Conservation (phyloP, 2,329 filamentous ascomycete species). For the Colletotrichum sublineola region DNA sequence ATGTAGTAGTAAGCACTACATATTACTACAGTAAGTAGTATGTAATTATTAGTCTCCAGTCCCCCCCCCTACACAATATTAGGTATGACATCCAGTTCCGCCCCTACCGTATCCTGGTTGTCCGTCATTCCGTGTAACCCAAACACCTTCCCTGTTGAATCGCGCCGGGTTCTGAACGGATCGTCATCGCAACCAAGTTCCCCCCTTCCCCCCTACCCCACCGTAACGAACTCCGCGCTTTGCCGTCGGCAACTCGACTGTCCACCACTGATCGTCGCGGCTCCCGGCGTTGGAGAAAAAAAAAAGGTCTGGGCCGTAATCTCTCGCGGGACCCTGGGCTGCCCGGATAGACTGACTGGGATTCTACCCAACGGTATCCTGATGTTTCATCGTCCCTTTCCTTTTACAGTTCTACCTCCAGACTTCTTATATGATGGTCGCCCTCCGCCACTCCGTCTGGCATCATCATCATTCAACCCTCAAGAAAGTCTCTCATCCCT, state of each 20-base stretch:
- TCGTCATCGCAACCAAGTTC: constrained; percentile 21
- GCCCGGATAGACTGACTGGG: constrained; percentile 27
- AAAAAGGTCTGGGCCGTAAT: not conserved
- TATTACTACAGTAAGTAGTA: too few species aligned
- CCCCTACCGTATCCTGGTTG: constrained; percentile 19
- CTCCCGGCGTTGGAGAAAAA: constrained; percentile 27
- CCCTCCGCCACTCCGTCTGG: constrained; percentile 31
- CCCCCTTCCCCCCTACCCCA: not conserved
- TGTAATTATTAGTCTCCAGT: not conserved
- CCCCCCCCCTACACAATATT: not conserved
- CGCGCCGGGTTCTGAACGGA: constrained; percentile 30
- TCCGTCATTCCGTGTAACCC: constrained; percentile 4
- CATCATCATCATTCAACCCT: constrained; percentile 11
- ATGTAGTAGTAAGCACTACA: too few species aligned
- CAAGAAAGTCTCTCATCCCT: constrained; percentile 14
- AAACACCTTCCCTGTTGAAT: constrained; percentile 27
- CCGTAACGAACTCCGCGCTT: constrained; percentile 13
- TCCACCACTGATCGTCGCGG: constrained; percentile 33
- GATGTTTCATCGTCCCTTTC: constrained; percentile 26
- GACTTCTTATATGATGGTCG: constrained; percentile 39
- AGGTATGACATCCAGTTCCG: not conserved
- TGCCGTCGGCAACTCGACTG: constrained; percentile 19
- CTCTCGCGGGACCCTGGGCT: not conserved
- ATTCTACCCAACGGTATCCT: constrained; percentile 4
- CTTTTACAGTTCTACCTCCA: constrained; percentile 11